A percentile compares a stretch with the other conserved stretches of the same genome.
Evolutionary conservation across 108 stramenopile genomes (phyloP).

Genomic region (Pseudonitzschia delicatissima): DNA sequence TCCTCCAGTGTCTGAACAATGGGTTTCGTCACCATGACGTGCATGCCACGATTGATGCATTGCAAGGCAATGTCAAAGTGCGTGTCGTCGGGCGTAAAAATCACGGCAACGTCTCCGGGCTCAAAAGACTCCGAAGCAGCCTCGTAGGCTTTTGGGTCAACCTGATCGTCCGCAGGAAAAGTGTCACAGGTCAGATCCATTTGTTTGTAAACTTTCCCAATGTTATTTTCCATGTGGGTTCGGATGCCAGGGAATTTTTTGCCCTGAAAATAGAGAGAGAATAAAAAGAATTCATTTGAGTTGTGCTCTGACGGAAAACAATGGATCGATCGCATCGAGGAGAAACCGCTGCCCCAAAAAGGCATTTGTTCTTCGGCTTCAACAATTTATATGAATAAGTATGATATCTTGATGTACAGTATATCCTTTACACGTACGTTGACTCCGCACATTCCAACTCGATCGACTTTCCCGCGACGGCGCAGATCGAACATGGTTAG

Average conservation of each 20-base stretch:
- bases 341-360: too few species aligned
- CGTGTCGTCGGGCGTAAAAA: constrained; percentile 99
- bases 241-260: constrained; percentile 97
- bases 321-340: too few species aligned
- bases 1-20: constrained; percentile 94
- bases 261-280: constrained; percentile 44
- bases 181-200: constrained; percentile 93
- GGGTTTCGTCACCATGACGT: constrained; percentile 99
- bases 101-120: constrained; percentile 89
- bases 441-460: constrained; percentile 94
- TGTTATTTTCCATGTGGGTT: constrained; percentile 86
- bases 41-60: constrained; percentile 89
- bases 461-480: constrained; percentile 77
- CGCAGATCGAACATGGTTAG: constrained; percentile 97
- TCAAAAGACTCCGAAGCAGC: constrained; percentile 67
- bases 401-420: too few species aligned
- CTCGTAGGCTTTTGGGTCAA: constrained; percentile 83
- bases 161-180: constrained; percentile 86
- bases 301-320: too few species aligned
- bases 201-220: constrained; percentile 88
- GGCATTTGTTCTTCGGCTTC: not conserved
- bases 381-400: not conserved
- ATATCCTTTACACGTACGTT: constrained; percentile 62
- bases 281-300: not conserved
- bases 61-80: constrained; percentile 96